Evolutionary conservation across 768 basidiomycete species (phyloP), one percentile per base, ranked within the genome.

Genomic region (Guyanaporus albipodus): DNA sequence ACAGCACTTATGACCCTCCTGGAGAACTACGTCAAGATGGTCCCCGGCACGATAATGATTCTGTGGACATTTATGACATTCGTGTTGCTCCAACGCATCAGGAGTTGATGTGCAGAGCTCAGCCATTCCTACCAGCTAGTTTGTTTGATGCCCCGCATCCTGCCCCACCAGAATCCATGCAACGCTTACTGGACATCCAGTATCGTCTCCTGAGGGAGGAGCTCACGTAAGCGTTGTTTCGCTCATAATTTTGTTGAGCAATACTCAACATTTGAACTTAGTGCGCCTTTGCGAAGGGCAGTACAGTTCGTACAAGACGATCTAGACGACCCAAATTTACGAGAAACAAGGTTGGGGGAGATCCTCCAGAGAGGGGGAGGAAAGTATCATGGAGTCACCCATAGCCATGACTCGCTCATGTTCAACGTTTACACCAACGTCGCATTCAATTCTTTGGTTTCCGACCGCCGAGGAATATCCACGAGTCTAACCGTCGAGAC

Each of bases 181-280:
- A 84, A 45, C 70, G 80, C 8, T 67, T 83, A 18, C 66, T 88
- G 10, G 88, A 91, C 47, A 76, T 83, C 4, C 85, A 90, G 53
- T 90, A 85, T 61, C 78, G 87, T 27, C 71, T 89, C 0, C 66
- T 90, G 28, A 71, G 87, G 29, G 87, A 88, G 52, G 87, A 90
- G 46, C 65, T 85, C 15, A 83, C 75, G 78, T 84, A 55, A 19
- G 78, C 59, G 7, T 14, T 6, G 0, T 18, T 14, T 26, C 4
- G 6, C 12, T 17, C 17, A n/a, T 32, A 12, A 6, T 32, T 6
- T n/a, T n/a, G n/a, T 21, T 23, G 24, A n/a, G 11, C 17, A 6
- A n/a, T 27, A 38, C 27, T 38, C 31, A 28, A 52, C 28, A 6
- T 21, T 32, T 35, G 36, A 29, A 29, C 44, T 3, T 40, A 82